Percentiles rank a stretch among this genome's conserved stretches.
These are phyloP conservation scores for Phytophthora pisi DNA, from an alignment of 352 stramenopile genomes.

Conservation along the genomic window DNA sequence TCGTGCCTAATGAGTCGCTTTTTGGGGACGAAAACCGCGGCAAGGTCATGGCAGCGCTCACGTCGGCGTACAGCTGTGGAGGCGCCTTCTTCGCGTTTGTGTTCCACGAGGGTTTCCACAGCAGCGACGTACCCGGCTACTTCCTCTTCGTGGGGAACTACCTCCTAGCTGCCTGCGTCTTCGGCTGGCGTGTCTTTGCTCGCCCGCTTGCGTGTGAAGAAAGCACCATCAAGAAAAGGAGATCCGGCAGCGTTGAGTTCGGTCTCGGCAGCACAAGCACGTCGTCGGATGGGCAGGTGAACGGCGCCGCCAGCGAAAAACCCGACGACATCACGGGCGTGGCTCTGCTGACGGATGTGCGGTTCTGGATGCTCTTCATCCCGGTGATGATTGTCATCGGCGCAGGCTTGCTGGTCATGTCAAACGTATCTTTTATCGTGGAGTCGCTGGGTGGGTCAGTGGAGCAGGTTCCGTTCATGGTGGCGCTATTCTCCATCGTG, in stretches of 20 bases:
- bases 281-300: conserved; percentile 26
- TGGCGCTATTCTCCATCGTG: conserved; percentile 76
- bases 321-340: conserved; percentile 64
- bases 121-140: conserved; percentile 62
- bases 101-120: conserved; percentile 66
- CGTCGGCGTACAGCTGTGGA: conserved; percentile 79
- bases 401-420: conserved; percentile 78
- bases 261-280: conserved; percentile 39
- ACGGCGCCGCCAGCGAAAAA: conserved; percentile 25
- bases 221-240: conserved; percentile 22
- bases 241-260: conserved; percentile 53
- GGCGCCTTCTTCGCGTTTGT: conserved; percentile 79
- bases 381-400: conserved; percentile 81
- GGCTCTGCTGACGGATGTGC: conserved; percentile 52
- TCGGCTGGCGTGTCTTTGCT: conserved; percentile 58
- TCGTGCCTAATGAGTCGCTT: conserved; percentile 81
- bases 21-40: conserved; percentile 73
- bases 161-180: conserved; percentile 48
- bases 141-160: conserved; percentile 77
- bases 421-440: conserved; percentile 87
- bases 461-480: conserved; percentile 75
- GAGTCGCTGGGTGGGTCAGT: conserved; percentile 66
- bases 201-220: conserved; percentile 21
- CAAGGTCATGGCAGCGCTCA: conserved; percentile 78
- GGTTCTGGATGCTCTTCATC: conserved; percentile 83